Percentiles rank a stretch among this genome's conserved stretches.
These are phyloP conservation scores for Sporothrix protearum DNA, from an alignment of 2,329 filamentous ascomycete genomes.

Conservation along the genomic window DNA sequence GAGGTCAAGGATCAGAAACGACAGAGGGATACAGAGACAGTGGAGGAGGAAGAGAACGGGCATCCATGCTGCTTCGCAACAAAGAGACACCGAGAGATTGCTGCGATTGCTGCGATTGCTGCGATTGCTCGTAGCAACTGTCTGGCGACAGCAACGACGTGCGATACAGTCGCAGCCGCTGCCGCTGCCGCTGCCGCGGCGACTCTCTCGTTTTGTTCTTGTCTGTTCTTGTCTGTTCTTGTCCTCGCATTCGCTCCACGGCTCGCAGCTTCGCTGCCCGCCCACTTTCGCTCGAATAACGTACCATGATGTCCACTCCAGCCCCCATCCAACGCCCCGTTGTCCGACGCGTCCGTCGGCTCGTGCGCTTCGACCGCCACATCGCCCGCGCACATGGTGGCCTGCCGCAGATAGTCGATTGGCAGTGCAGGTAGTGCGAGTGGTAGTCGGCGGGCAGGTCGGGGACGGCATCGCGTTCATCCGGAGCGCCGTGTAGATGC, in stretches of 20 bases:
- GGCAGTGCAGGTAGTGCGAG: slow-evolving; percentile 42
- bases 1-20: no score
- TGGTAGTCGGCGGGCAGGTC: slow-evolving; percentile 33
- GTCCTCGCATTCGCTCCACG: neutral
- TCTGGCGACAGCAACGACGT: neutral
- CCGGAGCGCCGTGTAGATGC: slow-evolving; percentile 34
- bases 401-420: slow-evolving; percentile 43
- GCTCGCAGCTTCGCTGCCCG: neutral
- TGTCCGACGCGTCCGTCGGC: slow-evolving; percentile 40
- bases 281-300: no score
- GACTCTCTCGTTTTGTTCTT: no score
- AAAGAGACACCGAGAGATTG: no score
- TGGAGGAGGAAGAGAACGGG: neutral
- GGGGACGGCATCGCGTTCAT: slow-evolving; percentile 22
- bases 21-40: neutral
- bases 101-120: no score
- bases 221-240: no score
- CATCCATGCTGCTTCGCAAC: neutral
- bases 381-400: slow-evolving; percentile 41
- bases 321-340: slow-evolving; percentile 38
- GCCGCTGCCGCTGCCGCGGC: no score
- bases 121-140: neutral
- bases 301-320: slow-evolving; percentile 44
- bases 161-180: neutral
- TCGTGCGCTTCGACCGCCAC: slow-evolving; percentile 39